Base-by-base conservation (phyloP, 306 rosid genomes). In the Ormosia emarginata region DNA sequence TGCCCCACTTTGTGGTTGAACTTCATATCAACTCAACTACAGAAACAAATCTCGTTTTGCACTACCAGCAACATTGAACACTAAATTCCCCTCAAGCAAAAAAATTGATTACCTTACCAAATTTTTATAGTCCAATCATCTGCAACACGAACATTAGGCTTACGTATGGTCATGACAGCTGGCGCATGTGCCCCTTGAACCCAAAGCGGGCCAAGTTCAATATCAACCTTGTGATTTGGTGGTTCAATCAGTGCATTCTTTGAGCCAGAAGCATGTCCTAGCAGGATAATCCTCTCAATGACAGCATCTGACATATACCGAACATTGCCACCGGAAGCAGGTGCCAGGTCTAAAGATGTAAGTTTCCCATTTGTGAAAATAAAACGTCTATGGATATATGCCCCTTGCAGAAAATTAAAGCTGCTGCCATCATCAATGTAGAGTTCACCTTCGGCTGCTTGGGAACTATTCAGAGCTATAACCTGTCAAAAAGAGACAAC, bases 381-480 rank as follows among this genome's bases (percentile, higher is more conserved):
- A 76, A 95, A 95, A 32, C 90, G 97, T 37, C 98, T 97, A 67
- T 95, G 98, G 82, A 93, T 92, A 76, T 88, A 95, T 80, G 89
- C 90, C 13, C 99, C 99, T 36, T 90, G 59, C 75, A 86, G 84
- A 81, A 92, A 95, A 49, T 80, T 84, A 17, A 92, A 95, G 89
- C 96, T 95, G 81, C 83, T 90, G 18, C 99, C 99, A 36, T 95
- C 98, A 61, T 95, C 99, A 24, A 90, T 73, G 43, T 93, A 95
- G 53, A 95, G 87, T 75, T 93, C 99, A 49, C 99, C 99, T 82
- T 95, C 99, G 4, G 99, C 99, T 83, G 77, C 89, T 84, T 85
- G 96, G 67, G 98, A 90, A 67, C 93, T 95, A 86, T 95, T 95
- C 67, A 95, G 91, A 76, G 96, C 99, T 52, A 95, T 87, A 62